Percentiles rank a stretch among this genome's conserved stretches.
Evolutionary conservation across 202 grass and related monocot species (phyloP).

Genomic region (Setaria italica): DNA sequence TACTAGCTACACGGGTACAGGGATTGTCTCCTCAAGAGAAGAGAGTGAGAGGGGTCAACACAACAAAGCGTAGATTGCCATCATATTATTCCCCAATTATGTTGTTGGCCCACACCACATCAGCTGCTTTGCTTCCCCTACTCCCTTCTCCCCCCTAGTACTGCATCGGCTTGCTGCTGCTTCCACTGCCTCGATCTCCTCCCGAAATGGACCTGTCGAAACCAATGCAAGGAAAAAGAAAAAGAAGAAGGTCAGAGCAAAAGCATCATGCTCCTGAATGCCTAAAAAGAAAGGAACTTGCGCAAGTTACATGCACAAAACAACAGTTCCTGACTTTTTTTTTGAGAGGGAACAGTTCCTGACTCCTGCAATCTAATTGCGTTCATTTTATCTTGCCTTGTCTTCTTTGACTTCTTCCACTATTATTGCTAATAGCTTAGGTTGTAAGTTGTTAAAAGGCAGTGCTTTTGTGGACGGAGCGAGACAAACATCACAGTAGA

Average conservation of each 20-base stretch:
- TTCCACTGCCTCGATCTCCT: slow-evolving; percentile 24
- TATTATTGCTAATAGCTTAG: not conserved
- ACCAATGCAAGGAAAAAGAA: not conserved
- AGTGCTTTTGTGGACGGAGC: no score
- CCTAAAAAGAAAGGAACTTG: not conserved
- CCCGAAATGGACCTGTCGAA: slow-evolving; percentile 27
- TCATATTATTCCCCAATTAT: slow-evolving; percentile 58
- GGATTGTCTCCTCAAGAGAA: no score
- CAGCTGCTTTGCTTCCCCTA: not conserved
- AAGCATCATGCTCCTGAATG: slow-evolving; percentile 31
- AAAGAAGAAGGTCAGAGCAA: slow-evolving; percentile 29
- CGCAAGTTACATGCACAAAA: not conserved
- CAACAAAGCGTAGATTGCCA: slow-evolving; percentile 30
- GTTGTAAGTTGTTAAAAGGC: no score
- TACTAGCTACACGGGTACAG: no score
- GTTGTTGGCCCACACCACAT: slow-evolving; percentile 20
- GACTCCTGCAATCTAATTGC: no score
- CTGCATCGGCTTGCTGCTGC: no score
- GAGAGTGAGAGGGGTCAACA: not conserved
- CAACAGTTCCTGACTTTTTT: no score
- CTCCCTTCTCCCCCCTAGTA: not conserved
- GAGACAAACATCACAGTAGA: no score
- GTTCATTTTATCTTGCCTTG: not conserved
- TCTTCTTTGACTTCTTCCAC: not conserved
- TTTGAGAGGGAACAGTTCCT: no score